A percentile compares a stretch with the other conserved stretches of the same genome.
These are phyloP conservation scores for Logfia minima DNA, from an alignment of 129 eudicot species.

Conservation along the genomic window DNA sequence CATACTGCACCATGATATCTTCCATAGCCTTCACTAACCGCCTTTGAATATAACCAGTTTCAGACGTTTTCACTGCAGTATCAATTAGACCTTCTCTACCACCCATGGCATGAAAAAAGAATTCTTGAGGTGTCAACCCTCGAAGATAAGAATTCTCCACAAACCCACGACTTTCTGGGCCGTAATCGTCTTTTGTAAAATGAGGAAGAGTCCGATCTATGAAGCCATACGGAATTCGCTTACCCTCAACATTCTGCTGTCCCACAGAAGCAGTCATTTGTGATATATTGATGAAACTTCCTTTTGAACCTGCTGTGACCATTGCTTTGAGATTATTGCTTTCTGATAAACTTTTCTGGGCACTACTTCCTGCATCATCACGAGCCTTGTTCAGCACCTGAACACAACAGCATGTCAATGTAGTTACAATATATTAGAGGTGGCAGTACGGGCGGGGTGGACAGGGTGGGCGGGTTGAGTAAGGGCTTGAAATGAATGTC, in stretches of 20 bases:
- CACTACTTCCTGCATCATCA: conserved; percentile 98
- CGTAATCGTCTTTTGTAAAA: conserved; percentile 86
- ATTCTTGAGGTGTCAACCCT: conserved; percentile 94
- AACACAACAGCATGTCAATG: conserved; percentile 2
- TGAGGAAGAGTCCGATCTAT: conserved; percentile 86
- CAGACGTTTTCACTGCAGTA: conserved; percentile 97
- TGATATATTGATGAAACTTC: conserved; percentile 90
- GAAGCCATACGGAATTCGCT: conserved; percentile 87
- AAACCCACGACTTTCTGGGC: conserved; percentile 98
- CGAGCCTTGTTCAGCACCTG: conserved; percentile 99
- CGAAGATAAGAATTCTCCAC: conserved; percentile 92
- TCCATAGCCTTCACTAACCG: conserved; percentile 96
- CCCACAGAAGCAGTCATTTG: conserved; percentile 99
- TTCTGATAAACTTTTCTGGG: conserved; percentile 90
- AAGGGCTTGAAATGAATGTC: too few relatives aligned
- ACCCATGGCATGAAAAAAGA: conserved; percentile 99
- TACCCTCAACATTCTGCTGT: conserved; percentile 98
- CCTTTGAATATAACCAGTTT: conserved; percentile 93
- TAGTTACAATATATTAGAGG: too few relatives aligned
- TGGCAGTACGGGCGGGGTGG: background rate
- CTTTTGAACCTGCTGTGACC: conserved; percentile 98
- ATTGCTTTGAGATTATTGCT: conserved; percentile 97
- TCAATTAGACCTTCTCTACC: conserved; percentile 98
- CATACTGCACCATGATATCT: conserved; percentile 97
- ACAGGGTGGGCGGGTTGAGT: too few relatives aligned